Evolutionary conservation across 2,329 filamentous ascomycete species (phyloP), one percentile per base, ranked within the genome.

Genomic region (Orbilia blumenaviensis): DNA sequence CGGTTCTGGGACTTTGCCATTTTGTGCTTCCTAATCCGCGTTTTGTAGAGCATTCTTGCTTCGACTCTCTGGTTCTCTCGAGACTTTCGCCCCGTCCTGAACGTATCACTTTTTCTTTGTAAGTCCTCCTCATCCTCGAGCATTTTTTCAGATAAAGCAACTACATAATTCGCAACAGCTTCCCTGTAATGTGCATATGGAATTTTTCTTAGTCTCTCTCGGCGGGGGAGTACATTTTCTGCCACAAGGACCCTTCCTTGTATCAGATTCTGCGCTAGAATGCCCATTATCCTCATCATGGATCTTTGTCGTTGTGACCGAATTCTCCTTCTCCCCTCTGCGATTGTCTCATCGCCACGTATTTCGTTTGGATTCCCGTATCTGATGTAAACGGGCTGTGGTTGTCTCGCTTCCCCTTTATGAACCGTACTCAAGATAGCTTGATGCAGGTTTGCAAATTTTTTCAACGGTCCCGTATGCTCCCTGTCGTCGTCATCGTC

Each of bases 211-310:
- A 48, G 14, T 10, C 23, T 54, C 8, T 14, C 27, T 48, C 69
- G 44, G n/a, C 69, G 25, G 12, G 56, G n/a, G 2, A 42, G 12
- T 10, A 74, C 34, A 7, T 67, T 14, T 0, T 23, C 7, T 6
- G 18, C 61, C 42, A 73, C 44, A n/a, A 66, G 16, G 0, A 0
- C 25, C 16, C 34, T 66, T 0, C 38, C 34, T 2, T 25, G 41
- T 9, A 5, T 18, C 1, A 29, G 60, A 25, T 60, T 60, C 14
- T 4, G 9, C 3, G 3, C 52, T 18, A 73, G 12, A 14, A 66
- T 50, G n/a, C 25, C 7, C 0, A 50, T 18, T 61, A 66, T 66
- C 5, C 44, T 66, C 2, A 72, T 10, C 58, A 72, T 72, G 0
- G 67, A 58, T 1, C 29, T 38, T 10, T 23, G 25, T 25, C 67